phyloP scores from a whole-genome alignment of 2,329 filamentous ascomycete genomes.

The Leptographium galeiforme region DNA sequence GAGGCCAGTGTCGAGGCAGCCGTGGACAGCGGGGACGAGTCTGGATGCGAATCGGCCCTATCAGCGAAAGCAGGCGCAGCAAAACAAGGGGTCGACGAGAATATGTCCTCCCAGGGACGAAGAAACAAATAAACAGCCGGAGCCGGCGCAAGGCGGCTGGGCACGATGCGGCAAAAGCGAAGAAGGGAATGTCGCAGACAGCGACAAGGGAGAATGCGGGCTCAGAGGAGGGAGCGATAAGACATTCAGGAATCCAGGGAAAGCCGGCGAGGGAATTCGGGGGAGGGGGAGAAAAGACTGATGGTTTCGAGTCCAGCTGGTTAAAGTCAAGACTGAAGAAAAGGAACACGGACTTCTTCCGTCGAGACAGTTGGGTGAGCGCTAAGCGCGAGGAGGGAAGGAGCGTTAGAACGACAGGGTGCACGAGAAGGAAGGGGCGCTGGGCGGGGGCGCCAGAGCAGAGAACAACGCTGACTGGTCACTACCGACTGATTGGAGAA shows the following conservation, averaged over 20 bases:
- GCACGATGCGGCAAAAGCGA: not conserved
- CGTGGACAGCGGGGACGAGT: not conserved
- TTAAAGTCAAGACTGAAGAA: not conserved
- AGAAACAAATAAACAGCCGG: not conserved
- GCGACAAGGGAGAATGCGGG: not conserved
- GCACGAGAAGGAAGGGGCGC: not conserved
- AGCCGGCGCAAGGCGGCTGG: not conserved
- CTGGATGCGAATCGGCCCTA: not conserved
- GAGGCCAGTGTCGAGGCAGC: too few species aligned
- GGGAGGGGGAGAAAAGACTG: not conserved
- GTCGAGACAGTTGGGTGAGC: not conserved
- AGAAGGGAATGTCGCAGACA: not conserved
- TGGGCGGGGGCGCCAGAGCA: not conserved
- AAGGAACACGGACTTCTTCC: not conserved
- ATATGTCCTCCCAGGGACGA: not conserved
- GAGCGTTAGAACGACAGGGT: not conserved
- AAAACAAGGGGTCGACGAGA: not conserved
- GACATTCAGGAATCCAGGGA: not conserved
- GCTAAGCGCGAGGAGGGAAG: not conserved
- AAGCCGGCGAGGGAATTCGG: not conserved
- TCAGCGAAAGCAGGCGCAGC: not conserved
- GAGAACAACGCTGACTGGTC: not conserved
- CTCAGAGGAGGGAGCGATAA: not conserved
- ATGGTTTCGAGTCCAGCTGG: not conserved
- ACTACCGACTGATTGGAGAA: not conserved